Evolutionary conservation across 441 rosid species (phyloP), one percentile per base, ranked within the genome.

Genomic region (Melastoma candidum): DNA sequence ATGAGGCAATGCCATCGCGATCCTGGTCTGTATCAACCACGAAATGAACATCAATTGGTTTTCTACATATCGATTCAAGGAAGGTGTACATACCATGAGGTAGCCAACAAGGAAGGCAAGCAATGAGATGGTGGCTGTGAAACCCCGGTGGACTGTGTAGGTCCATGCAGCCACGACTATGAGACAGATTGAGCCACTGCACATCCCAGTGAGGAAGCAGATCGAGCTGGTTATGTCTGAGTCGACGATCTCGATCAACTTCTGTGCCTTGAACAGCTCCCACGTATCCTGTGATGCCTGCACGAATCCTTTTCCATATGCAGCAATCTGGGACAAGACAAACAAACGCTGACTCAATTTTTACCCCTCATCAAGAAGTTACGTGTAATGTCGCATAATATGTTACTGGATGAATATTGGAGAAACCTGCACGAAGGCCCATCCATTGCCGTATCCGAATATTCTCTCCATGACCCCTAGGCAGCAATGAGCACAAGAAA

Each of bases 391-490:
- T 27, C 8, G 11, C 41, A 5, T 17, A 52, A 52, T 8, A 26
- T 29, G 41, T 32, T 8, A 32, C 7, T 4, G 7, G 5, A 32
- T 4, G 41, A 32, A 32, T 32, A 32, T 32, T 32, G 41, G 41
- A 32, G 41, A 32, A 32, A 93, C 98, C 96, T 93, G 98, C 43
- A 93, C 98, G 77, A 74, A 93, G 59, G 98, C 97, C 98, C 97
- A 88, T 54, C 95, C 79, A 68, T 93, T 93, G 57, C 98, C 97
- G 11, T 65, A 67, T 69, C 72, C 74, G 77, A 92, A 92, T 68
- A 92, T 76, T 46, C 72, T 64, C 12, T 83, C 66, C 95, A 92
- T 82, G 54, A 88, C 77, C 26, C 51, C 64, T 36, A 92, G 98
- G 57, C 98, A 88, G 52, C 97, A 92, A 66, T 86, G 89, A 24